Conservation (phyloP, 2,329 filamentous ascomycete genomes). For the Pseudogymnoascus sp. region DNA sequence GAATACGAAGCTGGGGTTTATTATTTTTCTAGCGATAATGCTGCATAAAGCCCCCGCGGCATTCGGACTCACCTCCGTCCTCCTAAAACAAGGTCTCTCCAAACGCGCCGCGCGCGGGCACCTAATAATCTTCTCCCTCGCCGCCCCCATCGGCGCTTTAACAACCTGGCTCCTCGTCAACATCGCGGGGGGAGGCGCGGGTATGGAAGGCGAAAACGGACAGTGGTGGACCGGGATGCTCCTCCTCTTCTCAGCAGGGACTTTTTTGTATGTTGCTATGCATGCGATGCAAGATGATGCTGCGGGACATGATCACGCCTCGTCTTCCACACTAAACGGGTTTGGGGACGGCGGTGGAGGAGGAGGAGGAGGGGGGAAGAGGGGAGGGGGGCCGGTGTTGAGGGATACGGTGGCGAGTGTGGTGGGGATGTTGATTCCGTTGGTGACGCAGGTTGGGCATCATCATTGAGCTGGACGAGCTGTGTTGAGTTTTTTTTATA, state of each 20-base stretch:
- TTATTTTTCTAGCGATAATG: constrained; percentile 96
- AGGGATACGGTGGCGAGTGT: constrained; percentile 65
- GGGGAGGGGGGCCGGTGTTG: constrained; percentile 51
- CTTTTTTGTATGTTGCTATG: constrained; percentile 98
- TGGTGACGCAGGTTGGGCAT: constrained; percentile 72
- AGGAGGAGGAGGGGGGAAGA: constrained; percentile 22
- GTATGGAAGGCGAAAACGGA: constrained; percentile 43
- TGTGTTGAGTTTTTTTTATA: constrained; percentile 9
- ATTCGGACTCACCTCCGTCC: constrained; percentile 83
- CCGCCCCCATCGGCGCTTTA: constrained; percentile 79
- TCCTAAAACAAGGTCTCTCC: constrained; percentile 84
- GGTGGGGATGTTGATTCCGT: constrained; percentile 68
- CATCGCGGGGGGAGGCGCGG: constrained; percentile 55
- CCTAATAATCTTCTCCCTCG: constrained; percentile 82
- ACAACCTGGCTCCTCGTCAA: constrained; percentile 75
- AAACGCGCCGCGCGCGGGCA: constrained; percentile 80
- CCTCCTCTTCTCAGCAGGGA: constrained; percentile 89
- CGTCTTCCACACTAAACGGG: constrained; percentile 41
- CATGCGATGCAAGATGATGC: constrained; percentile 87
- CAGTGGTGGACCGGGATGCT: constrained; percentile 89
- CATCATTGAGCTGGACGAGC: constrained; percentile 55
- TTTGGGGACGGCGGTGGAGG: constrained; percentile 39
- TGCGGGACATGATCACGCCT: constrained; percentile 35
- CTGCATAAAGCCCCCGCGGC: constrained; percentile 94
- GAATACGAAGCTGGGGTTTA: constrained; percentile 71